These are phyloP conservation scores for Phytophthora fragariaefolia DNA, from an alignment of 352 stramenopile species.

Conservation along the genomic window DNA sequence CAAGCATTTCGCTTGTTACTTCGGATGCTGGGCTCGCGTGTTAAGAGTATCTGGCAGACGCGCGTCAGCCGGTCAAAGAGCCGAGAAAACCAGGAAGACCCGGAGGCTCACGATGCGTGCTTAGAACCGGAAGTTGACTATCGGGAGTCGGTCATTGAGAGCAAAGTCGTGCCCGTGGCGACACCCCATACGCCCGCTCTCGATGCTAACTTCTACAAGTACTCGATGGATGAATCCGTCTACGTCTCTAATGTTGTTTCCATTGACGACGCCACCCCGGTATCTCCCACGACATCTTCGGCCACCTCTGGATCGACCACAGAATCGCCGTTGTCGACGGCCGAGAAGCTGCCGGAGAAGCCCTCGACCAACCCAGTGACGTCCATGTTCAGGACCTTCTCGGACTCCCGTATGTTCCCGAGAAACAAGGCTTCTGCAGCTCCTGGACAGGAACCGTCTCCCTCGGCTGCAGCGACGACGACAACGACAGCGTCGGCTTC, in stretches of 20 bases:
- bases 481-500: constrained; percentile 7
- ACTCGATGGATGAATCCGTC: constrained; percentile 8
- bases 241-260: constrained; percentile 10
- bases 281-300: constrained; percentile 30
- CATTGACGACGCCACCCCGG: constrained; percentile 1
- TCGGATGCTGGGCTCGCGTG: constrained; percentile 28
- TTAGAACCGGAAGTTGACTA: constrained; percentile 11
- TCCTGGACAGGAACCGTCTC: constrained; percentile 32
- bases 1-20: background rate
- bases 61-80: constrained; percentile 51
- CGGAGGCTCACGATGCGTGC: constrained; percentile 7
- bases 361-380: constrained; percentile 29
- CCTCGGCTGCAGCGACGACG: constrained; percentile 18
- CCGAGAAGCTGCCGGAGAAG: constrained; percentile 27
- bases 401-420: constrained; percentile 34
- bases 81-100: constrained; percentile 14
- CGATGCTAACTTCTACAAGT: constrained; percentile 34
- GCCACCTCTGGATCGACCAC: constrained; percentile 30
- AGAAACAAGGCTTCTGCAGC: constrained; percentile 20
- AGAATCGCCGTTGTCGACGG: constrained; percentile 31
- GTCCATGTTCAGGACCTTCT: constrained; percentile 50
- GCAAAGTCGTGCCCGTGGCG: constrained; percentile 3
- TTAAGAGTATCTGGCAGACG: constrained; percentile 76
- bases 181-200: constrained; percentile 45
- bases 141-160: constrained; percentile 12